Evolutionary conservation across 2,329 filamentous ascomycete genomes (phyloP).

Genomic region (Sclerotinia nivalis): DNA sequence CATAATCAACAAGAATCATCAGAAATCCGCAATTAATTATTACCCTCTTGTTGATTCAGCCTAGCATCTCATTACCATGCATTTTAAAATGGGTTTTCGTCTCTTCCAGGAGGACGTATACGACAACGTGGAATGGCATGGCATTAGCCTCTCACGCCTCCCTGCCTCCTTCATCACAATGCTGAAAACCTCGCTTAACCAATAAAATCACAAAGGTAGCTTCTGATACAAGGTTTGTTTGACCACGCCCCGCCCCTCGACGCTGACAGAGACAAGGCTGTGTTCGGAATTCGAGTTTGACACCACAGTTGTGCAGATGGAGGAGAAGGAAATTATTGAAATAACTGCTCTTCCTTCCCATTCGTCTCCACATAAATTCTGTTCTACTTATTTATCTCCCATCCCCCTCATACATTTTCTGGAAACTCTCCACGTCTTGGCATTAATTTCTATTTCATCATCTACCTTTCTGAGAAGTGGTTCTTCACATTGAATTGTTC

Average conservation of each 20-base stretch:
- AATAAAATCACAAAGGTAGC: not conserved
- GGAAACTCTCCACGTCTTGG: constrained; percentile 17
- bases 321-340: constrained; percentile 1
- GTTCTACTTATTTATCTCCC: constrained; percentile 14
- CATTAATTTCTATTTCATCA: constrained; percentile 18
- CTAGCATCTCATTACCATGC: not conserved
- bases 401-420: not conserved
- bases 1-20: constrained; percentile 2
- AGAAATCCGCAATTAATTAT: not conserved
- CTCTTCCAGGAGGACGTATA: not conserved
- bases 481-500: not conserved
- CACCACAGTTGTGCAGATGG: not conserved
- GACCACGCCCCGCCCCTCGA: constrained; percentile 17
- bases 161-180: constrained; percentile 15
- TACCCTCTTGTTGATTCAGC: not conserved
- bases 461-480: constrained; percentile 2
- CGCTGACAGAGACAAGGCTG: constrained; percentile 19
- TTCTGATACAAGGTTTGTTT: constrained; percentile 23
- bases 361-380: not conserved
- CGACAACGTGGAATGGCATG: not conserved
- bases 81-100: not conserved
- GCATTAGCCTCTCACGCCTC: constrained; percentile 10
- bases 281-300: constrained; percentile 19
- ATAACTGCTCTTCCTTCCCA: not conserved
- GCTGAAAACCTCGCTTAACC: constrained; percentile 8